phyloP scores from a whole-genome alignment of 192 early-diverging fungal species.

The Coemansia umbellata region DNA sequence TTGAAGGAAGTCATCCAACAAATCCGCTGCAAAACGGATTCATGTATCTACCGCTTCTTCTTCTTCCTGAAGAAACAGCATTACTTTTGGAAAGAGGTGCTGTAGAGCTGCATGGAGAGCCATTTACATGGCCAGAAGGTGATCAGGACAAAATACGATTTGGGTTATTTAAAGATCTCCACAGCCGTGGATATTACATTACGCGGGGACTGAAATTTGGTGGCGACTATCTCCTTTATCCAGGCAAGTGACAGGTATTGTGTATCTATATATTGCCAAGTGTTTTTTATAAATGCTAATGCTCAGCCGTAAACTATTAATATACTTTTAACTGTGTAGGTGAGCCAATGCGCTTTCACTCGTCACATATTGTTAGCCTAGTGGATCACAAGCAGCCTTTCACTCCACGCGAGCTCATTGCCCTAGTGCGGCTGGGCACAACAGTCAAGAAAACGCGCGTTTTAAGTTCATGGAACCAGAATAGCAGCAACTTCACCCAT shows the following conservation, averaged over 20 bases:
- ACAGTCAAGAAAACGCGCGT: conserved; percentile 69
- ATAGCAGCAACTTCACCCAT: conserved; percentile 7
- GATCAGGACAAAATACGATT: conserved; percentile 32
- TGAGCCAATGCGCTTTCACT: conserved; percentile 69
- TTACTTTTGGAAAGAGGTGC: conserved; percentile 37
- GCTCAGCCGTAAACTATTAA: too few species aligned
- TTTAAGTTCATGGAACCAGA: conserved; percentile 50
- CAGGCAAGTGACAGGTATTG: conserved; percentile 11
- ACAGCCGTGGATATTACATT: conserved; percentile 60
- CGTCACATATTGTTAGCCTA: conserved; percentile 59
- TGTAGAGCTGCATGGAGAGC: conserved; percentile 13
- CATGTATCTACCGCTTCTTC: conserved; percentile 64
- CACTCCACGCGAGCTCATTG: conserved; percentile 54
- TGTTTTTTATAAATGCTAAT: not conserved
- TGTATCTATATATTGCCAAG: not conserved
- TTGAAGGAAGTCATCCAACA: conserved; percentile 64
- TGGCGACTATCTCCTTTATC: conserved; percentile 81
- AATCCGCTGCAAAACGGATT: conserved; percentile 75
- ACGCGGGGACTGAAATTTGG: conserved; percentile 80
- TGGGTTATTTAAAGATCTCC: conserved; percentile 62
- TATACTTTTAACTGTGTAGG: conserved; percentile 28
- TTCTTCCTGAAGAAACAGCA: conserved; percentile 72
- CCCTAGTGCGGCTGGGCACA: conserved; percentile 62
- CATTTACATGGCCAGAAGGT: conserved; percentile 44
- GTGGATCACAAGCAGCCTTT: conserved; percentile 26